Evolutionary conservation across 208 protist species (phyloP).

Genomic region (Acanthamoeba lenticulata): DNA sequence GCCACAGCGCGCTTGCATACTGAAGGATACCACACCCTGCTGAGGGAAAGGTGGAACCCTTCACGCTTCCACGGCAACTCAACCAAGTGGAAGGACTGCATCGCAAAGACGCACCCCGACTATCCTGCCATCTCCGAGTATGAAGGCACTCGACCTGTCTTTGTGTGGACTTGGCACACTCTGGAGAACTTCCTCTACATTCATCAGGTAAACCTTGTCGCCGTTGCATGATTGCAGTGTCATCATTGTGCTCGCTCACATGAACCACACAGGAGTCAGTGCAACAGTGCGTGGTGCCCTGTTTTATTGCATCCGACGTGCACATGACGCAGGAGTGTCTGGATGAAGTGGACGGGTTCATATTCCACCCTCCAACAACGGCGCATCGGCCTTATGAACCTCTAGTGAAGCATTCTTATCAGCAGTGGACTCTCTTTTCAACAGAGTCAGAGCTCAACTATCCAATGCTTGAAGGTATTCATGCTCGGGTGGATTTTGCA

Average conservation of each 20-base stretch:
- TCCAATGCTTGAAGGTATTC: constrained; percentile 16
- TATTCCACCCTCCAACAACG: constrained; percentile 51
- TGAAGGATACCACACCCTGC: background rate
- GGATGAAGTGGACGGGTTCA: constrained; percentile 65
- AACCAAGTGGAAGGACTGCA: background rate
- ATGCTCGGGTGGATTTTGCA: background rate
- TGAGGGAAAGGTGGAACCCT: background rate
- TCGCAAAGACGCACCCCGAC: constrained; percentile 11
- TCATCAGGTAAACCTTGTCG: constrained; percentile 38
- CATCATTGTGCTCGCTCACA: too few species aligned
- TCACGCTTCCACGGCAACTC: constrained; percentile 44
- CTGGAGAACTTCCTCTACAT: constrained; percentile 70
- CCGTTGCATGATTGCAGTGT: too few species aligned
- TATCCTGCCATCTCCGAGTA: constrained; percentile 32
- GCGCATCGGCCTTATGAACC: constrained; percentile 24
- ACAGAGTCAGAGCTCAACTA: constrained; percentile 64
- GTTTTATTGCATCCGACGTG: constrained; percentile 57
- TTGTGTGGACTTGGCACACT: constrained; percentile 61
- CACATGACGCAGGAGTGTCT: constrained; percentile 20
- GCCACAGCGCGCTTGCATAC: background rate
- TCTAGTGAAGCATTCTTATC: background rate
- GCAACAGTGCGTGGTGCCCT: background rate
- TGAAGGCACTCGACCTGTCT: constrained; percentile 2
- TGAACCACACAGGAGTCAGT: constrained; percentile 42
- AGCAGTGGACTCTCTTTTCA: constrained; percentile 53